Evolutionary conservation across 2,329 filamentous ascomycete species (phyloP), one percentile per base, ranked within the genome.

Genomic region (Hymenoscyphus repandus): DNA sequence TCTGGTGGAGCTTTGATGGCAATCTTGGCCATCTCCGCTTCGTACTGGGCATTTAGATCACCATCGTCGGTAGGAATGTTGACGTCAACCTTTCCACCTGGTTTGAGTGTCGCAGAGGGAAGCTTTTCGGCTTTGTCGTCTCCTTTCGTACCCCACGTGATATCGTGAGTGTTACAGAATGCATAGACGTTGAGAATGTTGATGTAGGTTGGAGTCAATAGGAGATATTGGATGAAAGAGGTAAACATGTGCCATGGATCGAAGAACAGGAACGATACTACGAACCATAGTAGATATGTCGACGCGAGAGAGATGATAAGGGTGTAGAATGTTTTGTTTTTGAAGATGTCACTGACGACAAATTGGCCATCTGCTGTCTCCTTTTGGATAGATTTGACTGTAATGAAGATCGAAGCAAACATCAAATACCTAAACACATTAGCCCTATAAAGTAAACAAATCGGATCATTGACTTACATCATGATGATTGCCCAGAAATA

Each of bases 201-300:
- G 74, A 95, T 95, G 72, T 96, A 99, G 0, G 91, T 96, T 0
- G 93, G 93, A 0, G 91, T 96, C 51, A 99, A 79, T 38, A 97
- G 81, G 62, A 97, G 83, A 69, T 99, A 99, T 79, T 97, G 93
- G 44, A 90, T 69, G 70, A 97, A 90, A 51, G 86, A 85, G n/a
- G 93, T 97, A 69, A 96, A 79, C 90, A 99, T 97, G 73, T 99
- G 93, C 92, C 93, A 99, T 3, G 93, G 93, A 68, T 99, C 93
- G 69, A 97, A 83, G 83, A 97, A 97, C 60, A 99, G 76, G 58
- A 99, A 77, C 7, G 90, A 96, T 0, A 90, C 87, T 45, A 99
- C 72, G 53, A 97, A 79, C 86, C 91, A 99, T 64, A 99, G 84
- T 55, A 95, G 78, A 67, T 93, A 99, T 0, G 93, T 99, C 10